Evolutionary conservation across 2,329 filamentous ascomycete genomes (phyloP), one percentile per base, ranked within the genome.

Genomic region (Fusarium sp.): DNA sequence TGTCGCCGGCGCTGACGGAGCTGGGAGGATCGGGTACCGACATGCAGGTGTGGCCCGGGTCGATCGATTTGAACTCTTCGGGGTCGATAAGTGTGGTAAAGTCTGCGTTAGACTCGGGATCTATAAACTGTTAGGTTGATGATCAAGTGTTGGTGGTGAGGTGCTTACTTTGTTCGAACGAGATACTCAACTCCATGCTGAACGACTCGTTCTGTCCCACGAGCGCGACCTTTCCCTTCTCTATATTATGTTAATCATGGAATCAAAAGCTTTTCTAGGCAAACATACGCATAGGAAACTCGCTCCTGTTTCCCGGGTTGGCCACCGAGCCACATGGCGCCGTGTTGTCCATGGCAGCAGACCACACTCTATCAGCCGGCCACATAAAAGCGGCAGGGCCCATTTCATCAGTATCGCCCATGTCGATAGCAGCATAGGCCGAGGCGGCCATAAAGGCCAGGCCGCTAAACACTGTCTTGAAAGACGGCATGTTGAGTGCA

Each of bases 371-470:
- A 79, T 91, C 89, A n/a, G 83, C 79, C 8, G 90, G 90, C 89
- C 90, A 92, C 80, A 91, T 82, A 76, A 92, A 90, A 11, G 87
- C 88, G 20, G 88, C 88, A 6, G 89, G 88, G 20, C 89, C 89
- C 82, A 85, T 84, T 60, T 81, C 78, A 9, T 79, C 74, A 2
- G 57, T 57, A 13, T 20, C 29, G 4, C 71, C 71, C 22, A 33
- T 62, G 10, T 75, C 73, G 2, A 58, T 35, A 22, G 63, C 71
- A 43, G 63, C 74, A 41, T 63, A 59, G 52, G 64, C 69, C 50
- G 41, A 59, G 8, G 52, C 65, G 10, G 60, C 74, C 57, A 71
- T 50, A 56, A 66, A 54, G 50, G 71, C 72, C 27, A 78, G 20
- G 62, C 68, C 68, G 48, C 70, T 41, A 22, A 80, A 52, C 16